phyloP scores from a whole-genome alignment of 78 protist species.

The Dictyostelium discoideum region DNA sequence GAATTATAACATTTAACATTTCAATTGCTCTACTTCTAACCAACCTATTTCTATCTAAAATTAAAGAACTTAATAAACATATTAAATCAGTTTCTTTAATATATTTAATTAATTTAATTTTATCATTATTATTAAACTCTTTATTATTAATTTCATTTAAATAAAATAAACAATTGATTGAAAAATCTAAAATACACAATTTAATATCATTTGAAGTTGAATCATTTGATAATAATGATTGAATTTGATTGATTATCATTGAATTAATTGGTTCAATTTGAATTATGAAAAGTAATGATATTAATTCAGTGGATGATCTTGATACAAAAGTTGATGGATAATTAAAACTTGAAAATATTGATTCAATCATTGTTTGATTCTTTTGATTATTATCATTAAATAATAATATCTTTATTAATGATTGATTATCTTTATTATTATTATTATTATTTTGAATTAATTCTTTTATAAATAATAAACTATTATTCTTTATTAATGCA shows the following conservation, averaged over 20 bases:
- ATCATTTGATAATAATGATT: neutral
- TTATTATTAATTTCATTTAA: neutral
- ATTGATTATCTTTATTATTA: too few species aligned
- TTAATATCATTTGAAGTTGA: neutral
- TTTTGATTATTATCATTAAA: neutral
- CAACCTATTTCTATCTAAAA: neutral
- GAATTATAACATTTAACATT: neutral
- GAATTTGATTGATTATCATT: neutral
- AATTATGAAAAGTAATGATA: neutral
- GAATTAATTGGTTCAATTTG: neutral
- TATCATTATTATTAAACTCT: neutral
- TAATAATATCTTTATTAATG: neutral
- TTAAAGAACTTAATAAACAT: neutral
- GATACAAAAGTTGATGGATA: constrained; percentile 23
- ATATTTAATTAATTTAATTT: neutral
- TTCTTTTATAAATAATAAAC: neutral
- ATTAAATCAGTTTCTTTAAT: neutral
- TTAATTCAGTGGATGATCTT: neutral
- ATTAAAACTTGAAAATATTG: constrained; percentile 14
- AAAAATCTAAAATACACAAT: constrained; percentile 34
- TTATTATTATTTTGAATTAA: neutral
- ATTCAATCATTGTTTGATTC: neutral
- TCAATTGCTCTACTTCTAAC: constrained; percentile 20
- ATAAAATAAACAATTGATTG: neutral
- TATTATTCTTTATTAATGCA: constrained; percentile 9